phyloP scores from a whole-genome alignment of 257 asterid species.

The Forsythia suspensa region DNA sequence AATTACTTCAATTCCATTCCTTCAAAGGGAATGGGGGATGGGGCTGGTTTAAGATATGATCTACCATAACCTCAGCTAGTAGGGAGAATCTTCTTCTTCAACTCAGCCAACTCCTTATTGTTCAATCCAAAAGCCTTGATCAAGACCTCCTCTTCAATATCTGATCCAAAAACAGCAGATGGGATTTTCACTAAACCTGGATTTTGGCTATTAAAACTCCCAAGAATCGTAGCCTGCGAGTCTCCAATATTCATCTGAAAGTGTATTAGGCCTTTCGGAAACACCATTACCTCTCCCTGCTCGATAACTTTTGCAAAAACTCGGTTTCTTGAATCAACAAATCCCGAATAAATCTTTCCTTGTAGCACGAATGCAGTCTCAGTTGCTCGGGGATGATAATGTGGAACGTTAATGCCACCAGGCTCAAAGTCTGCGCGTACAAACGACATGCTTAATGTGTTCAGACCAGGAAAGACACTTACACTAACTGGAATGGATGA shows the following conservation, averaged over 20 bases:
- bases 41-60: no score
- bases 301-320: conserved; percentile 68
- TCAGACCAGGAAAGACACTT: conserved; percentile 63
- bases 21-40: background rate
- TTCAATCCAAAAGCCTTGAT: conserved; percentile 72
- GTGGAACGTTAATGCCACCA: conserved; percentile 70
- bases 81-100: conserved; percentile 56
- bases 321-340: conserved; percentile 58
- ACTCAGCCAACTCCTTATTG: conserved; percentile 54
- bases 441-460: conserved; percentile 71
- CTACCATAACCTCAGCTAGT: conserved; percentile 12
- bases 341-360: conserved; percentile 72
- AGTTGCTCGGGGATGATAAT: conserved; percentile 79
- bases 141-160: conserved; percentile 54
- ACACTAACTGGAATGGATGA: conserved; percentile 62
- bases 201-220: conserved; percentile 76
- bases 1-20: background rate
- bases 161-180: conserved; percentile 64
- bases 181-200: conserved; percentile 74
- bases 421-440: conserved; percentile 68
- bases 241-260: conserved; percentile 79
- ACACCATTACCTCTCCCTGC: conserved; percentile 82
- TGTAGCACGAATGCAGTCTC: conserved; percentile 70
- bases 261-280: conserved; percentile 70
- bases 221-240: conserved; percentile 54